Evolutionary conservation across 495 filamentous ascomycete genomes (phyloP), one percentile per base, ranked within the genome.

Genomic region (Jackrogersella minutella): DNA sequence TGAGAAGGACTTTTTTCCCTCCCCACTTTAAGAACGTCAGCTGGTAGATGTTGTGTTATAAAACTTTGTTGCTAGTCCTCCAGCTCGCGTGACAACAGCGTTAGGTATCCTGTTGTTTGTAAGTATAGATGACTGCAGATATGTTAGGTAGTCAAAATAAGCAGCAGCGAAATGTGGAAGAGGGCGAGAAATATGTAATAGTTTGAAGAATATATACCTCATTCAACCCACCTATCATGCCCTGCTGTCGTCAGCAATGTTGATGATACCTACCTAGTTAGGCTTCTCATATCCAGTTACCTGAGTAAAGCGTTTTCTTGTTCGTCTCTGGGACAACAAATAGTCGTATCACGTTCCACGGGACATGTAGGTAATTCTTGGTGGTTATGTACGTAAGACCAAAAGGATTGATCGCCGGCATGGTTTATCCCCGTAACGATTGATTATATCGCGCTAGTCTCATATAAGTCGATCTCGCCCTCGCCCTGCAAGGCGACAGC

Each of bases 401-500:
- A 28, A 64, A 53, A 57, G 51, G 61, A 61, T 60, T 64, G 61
- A 64, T 69, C 66, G 49, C 33, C 66, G 36, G 43, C 66, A 64
- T 69, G 66, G 66, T 61, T 62, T 21, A 62, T 61, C 51, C 66
- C 50, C 41, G 66, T 31, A 37, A 61, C 56, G 61, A 64, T 58
- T 49, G 58, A 49, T 64, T 51, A 65, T 50, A 69, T 61, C 39
- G 50, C 60, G 51, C 61, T 59, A 59, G 66, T 62, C 37, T 53
- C 22, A 43, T 46, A 50, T 33, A 28, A 41, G 16, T 34, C 26
- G 28, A 64, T 69, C 43, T 54, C 63, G 53, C 36, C 43, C 43
- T 54, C 63, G 53, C 36, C 43, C 66, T 64, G 60, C 54, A 64
- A 40, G 49, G 61, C 55, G 66, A 43, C 56, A 28, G 56, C 54